Evolutionary conservation across 1,284 basidiomycete genomes (phyloP).

Genomic region (Flammula alnicola): DNA sequence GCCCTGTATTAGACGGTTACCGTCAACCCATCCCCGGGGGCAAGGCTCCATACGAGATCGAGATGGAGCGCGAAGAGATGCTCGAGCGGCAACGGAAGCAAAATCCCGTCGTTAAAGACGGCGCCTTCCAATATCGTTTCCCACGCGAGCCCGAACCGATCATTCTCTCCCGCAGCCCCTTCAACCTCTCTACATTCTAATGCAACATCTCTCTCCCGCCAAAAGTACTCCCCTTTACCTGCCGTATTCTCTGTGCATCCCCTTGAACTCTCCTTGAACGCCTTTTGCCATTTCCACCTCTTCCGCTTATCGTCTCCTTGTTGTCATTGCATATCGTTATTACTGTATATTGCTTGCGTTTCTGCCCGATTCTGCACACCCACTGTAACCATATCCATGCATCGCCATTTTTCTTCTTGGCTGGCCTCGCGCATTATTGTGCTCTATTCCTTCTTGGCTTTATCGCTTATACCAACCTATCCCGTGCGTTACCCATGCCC

Average conservation of each 20-base stretch:
- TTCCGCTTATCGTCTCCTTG: slow-evolving; percentile 21
- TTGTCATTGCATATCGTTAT: slow-evolving; percentile 42
- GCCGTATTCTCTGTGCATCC: too few relatives aligned
- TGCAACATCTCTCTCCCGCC: too few relatives aligned
- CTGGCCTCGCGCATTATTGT: slow-evolving; percentile 15
- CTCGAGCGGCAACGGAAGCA: slow-evolving; percentile 48
- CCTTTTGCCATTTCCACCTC: slow-evolving; percentile 12
- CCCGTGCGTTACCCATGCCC: slow-evolving; percentile 27
- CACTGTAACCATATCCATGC: slow-evolving; percentile 32
- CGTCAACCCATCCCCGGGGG: slow-evolving; percentile 60
- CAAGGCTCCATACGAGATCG: slow-evolving; percentile 66
- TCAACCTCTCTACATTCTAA: slow-evolving; percentile 61
- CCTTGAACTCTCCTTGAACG: slow-evolving; percentile 7
- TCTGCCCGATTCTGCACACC: slow-evolving; percentile 23
- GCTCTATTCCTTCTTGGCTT: slow-evolving; percentile 17
- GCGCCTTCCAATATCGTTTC: slow-evolving; percentile 68
- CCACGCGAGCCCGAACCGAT: slow-evolving; percentile 48
- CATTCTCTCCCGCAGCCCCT: slow-evolving; percentile 34
- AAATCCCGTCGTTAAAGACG: slow-evolving; percentile 68
- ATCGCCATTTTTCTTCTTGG: slow-evolving; percentile 17
- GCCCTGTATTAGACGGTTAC: slow-evolving; percentile 48
- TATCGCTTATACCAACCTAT: slow-evolving; percentile 22
- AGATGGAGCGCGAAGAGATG: slow-evolving; percentile 65
- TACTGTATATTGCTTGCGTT: slow-evolving; percentile 43
- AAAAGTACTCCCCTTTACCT: too few relatives aligned